Base-by-base conservation (phyloP, 2,329 filamentous ascomycete species). In the Fusarium sp. region DNA sequence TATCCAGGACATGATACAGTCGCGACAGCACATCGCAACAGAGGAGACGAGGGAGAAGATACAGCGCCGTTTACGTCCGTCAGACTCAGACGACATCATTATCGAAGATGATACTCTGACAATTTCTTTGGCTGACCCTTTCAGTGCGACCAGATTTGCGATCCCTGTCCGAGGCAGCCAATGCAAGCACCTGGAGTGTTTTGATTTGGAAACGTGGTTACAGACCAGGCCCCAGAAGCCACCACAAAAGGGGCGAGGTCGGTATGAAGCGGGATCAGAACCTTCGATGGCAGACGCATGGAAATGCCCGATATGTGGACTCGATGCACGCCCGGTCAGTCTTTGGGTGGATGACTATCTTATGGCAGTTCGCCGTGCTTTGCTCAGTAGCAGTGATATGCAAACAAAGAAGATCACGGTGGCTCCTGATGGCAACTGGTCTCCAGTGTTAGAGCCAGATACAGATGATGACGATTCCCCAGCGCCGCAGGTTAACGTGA, bases 151-250 rank as follows among this genome's bases (percentile, higher is more conserved):
- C 14, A 84, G 96, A 13, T 94, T 91, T 75, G 81, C 86, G 7
- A 83, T 85, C 0, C 95, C 96, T 2, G 92, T 90, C 3, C 90
- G 94, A 27, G 89, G 93, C 25, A 80, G 73, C 10, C 71, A 77
- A 5, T 99, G 96, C 76, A 81, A 82, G 23, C 95, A 99, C 75
- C 81, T 90, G 35, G 93, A 97, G 75, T 97, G 94, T 75, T 97
- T 98, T 75, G 95, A 98, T 76, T 87, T 97, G 10, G 86, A 91
- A 20, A 94, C 87, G 1, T 98, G 93, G 81, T 85, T 99, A 11
- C 78, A 83, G 15, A 92, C 90, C 7, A 88, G 92, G 40, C 81
- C 83, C 7, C 78, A 80, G 15, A 85, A 84, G 62, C 76, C 78
- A 7, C 35, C 66, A 5, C 56, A 55, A n/a, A 67, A 67, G 35